Evolutionary conservation across 1,284 basidiomycete species (phyloP).

Genomic region (Leccinum subrobustum): DNA sequence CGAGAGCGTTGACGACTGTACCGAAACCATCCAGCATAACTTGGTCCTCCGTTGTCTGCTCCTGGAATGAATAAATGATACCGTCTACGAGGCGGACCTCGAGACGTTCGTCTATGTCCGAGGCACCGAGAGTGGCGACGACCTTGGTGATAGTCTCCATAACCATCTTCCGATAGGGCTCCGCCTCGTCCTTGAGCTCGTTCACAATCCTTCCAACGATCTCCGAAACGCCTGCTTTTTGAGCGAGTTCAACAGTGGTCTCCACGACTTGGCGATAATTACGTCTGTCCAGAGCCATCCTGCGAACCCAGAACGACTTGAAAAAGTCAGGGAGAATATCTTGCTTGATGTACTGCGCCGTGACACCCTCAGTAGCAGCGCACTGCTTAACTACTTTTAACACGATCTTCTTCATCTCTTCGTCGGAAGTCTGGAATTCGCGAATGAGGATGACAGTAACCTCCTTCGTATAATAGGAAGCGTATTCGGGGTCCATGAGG

Average conservation of each 20-base stretch:
- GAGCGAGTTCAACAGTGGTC: constrained; percentile 96
- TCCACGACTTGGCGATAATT: constrained; percentile 98
- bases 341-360: constrained; percentile 90
- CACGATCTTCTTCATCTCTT: constrained; percentile 98
- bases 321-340: constrained; percentile 99
- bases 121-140: constrained; percentile 87
- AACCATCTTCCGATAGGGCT: constrained; percentile 99
- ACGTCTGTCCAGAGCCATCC: constrained; percentile 95
- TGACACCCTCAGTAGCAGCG: constrained; percentile 98
- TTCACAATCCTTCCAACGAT: constrained; percentile 95
- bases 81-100: constrained; percentile 96
- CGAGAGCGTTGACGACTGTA: constrained; percentile 94
- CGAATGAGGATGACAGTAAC: constrained; percentile 97
- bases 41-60: constrained; percentile 98
- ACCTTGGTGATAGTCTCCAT: constrained; percentile 99
- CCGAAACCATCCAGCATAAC: constrained; percentile 99
- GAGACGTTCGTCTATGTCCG: constrained; percentile 94
- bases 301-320: constrained; percentile 97
- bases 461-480: constrained; percentile 97
- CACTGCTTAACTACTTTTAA: constrained; percentile 95
- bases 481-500: constrained; percentile 99
- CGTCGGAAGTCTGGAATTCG: constrained; percentile 99
- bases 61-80: constrained; percentile 99
- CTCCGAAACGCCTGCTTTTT: constrained; percentile 95
- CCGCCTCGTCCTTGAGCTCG: constrained; percentile 94